Conservation (phyloP, 139 green algal genomes). For the Pleodorina starrii region DNA sequence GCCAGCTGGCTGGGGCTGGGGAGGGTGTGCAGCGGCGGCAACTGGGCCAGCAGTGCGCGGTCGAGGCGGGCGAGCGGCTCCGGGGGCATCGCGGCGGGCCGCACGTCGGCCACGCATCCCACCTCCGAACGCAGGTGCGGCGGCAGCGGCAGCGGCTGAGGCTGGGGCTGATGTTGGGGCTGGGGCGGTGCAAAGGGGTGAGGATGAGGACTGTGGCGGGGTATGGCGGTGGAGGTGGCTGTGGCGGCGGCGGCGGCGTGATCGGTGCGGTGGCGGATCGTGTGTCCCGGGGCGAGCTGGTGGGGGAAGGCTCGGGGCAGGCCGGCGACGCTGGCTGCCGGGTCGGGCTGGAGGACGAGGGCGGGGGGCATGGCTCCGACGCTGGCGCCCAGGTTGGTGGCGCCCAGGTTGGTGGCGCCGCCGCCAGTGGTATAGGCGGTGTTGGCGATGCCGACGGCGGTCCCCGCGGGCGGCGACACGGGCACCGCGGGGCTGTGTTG, state of each 20-base stretch:
- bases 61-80: neutral
- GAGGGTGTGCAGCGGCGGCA: constrained; percentile 18
- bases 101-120: neutral
- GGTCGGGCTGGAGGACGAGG: neutral
- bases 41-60: neutral
- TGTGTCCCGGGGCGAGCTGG: neutral
- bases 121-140: constrained; percentile 1
- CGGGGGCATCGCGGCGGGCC: neutral
- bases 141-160: neutral
- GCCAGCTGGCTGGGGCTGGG: neutral
- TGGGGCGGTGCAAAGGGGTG: too few relatives aligned
- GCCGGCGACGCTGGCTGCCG: neutral
- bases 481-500: too few relatives aligned
- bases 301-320: neutral
- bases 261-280: too few relatives aligned
- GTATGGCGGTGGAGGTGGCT: neutral
- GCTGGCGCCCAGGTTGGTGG: neutral
- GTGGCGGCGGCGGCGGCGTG: neutral
- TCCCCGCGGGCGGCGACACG: too few relatives aligned
- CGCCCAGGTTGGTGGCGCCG: too few relatives aligned
- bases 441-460: too few relatives aligned
- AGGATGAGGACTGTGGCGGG: too few relatives aligned
- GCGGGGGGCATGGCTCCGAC: neutral
- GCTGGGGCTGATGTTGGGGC: too few relatives aligned
- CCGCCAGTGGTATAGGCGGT: neutral